phyloP scores from a whole-genome alignment of 192 early-diverging fungal species.

The Coemansia sp. region DNA sequence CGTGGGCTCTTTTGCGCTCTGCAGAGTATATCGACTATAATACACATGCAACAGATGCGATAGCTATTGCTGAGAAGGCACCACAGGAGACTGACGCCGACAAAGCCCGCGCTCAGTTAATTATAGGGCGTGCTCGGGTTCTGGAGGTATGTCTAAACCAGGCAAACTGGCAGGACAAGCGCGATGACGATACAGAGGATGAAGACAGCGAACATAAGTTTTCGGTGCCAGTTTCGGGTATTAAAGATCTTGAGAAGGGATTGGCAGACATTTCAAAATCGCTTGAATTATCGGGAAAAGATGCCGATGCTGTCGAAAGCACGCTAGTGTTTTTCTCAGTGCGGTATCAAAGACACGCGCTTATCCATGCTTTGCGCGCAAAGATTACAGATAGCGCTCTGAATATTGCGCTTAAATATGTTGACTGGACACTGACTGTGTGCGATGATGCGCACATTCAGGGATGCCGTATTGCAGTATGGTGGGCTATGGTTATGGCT shows the following conservation, averaged over 20 bases:
- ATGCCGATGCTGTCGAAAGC: neutral
- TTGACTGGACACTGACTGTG: constrained; percentile 15
- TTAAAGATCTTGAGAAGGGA: constrained; percentile 19
- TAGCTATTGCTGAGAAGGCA: constrained; percentile 6
- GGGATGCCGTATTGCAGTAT: constrained; percentile 46
- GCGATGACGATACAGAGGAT: constrained; percentile 13
- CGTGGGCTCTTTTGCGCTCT: constrained; percentile 26
- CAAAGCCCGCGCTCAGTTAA: constrained; percentile 2
- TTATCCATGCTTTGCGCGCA: constrained; percentile 15
- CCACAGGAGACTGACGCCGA: neutral
- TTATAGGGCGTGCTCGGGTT: constrained; percentile 27
- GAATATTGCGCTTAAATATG: constrained; percentile 5
- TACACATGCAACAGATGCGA: constrained; percentile 21
- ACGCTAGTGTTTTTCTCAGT: constrained; percentile 20
- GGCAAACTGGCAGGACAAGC: constrained; percentile 27
- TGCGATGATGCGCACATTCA: constrained; percentile 1
- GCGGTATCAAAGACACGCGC: constrained; percentile 13
- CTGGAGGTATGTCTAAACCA: constrained; percentile 25
- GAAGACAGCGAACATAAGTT: neutral
- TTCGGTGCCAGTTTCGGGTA: neutral
- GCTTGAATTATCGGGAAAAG: neutral
- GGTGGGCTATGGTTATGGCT: constrained; percentile 57
- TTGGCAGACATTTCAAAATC: constrained; percentile 18
- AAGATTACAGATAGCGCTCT: constrained; percentile 18
- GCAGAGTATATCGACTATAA: constrained; percentile 30